Evolutionary conservation across 2,329 filamentous ascomycete genomes (phyloP).

Genomic region (Sporothrix luriei): DNA sequence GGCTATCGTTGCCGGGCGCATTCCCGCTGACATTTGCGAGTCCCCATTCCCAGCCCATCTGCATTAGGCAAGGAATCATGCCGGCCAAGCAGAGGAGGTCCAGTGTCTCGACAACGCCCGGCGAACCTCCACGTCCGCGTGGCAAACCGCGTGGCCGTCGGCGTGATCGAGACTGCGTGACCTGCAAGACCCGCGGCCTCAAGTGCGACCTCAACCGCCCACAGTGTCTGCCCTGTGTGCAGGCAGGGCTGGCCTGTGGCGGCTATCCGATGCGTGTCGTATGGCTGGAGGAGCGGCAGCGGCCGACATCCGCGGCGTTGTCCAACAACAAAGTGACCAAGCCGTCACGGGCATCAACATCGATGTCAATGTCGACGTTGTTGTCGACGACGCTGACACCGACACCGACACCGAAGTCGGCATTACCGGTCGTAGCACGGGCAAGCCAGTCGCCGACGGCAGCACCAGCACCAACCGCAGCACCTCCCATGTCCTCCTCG

Average conservation of each 20-base stretch:
- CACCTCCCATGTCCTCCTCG: neutral
- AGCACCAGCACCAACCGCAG: no score
- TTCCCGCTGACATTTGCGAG: neutral
- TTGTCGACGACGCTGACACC: no score
- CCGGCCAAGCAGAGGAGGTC: constrained; percentile 8
- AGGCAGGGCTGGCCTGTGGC: constrained; percentile 41
- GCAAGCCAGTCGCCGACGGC: neutral
- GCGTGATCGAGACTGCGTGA: constrained; percentile 35
- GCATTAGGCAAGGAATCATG: constrained; percentile 2
- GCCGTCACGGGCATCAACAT: neutral
- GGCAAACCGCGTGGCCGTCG: constrained; percentile 35
- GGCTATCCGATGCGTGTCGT: constrained; percentile 43
- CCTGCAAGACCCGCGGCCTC: constrained; percentile 34
- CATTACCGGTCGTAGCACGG: neutral
- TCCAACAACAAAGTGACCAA: constrained; percentile 4
- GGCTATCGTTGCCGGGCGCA: neutral
- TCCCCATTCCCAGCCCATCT: neutral
- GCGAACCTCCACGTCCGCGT: constrained; percentile 18
- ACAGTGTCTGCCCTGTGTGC: constrained; percentile 36
- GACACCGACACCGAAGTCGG: neutral
- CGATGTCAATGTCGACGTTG: neutral
- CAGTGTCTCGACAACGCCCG: neutral
- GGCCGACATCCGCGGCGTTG: neutral
- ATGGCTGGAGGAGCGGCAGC: constrained; percentile 37
- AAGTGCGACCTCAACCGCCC: constrained; percentile 37